A percentile compares a stretch with the other conserved stretches of the same genome.
These are phyloP conservation scores for Esteya vermicola DNA, from an alignment of 2,329 filamentous ascomycete species.

Conservation along the genomic window DNA sequence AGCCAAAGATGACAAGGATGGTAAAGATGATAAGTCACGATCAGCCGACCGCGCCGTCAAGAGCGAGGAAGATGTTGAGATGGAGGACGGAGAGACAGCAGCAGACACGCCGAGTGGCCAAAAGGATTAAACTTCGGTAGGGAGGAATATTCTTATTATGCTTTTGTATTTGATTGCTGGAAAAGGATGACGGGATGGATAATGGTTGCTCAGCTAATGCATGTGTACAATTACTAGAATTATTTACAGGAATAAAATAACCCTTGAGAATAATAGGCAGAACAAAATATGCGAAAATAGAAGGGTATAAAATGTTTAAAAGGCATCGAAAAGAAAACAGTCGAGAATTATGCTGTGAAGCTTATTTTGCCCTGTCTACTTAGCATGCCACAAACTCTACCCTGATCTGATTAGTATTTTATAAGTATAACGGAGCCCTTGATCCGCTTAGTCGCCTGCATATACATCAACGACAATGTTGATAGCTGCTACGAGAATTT, in stretches of 20 bases:
- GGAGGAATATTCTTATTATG: neutral
- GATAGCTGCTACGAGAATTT: constrained; percentile 82
- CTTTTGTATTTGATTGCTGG: neutral
- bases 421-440: too few relatives aligned
- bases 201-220: neutral
- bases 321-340: neutral
- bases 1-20: constrained; percentile 3
- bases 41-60: constrained; percentile 13
- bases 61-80: constrained; percentile 33
- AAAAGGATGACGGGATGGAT: neutral
- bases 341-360: too few relatives aligned
- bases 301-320: neutral
- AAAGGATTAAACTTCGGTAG: constrained; percentile 4
- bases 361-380: too few relatives aligned
- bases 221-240: constrained; percentile 5
- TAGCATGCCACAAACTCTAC: too few relatives aligned
- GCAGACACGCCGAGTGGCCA: constrained; percentile 13
- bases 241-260: too few relatives aligned
- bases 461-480: constrained; percentile 95
- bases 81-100: constrained; percentile 29
- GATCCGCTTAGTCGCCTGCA: constrained; percentile 25
- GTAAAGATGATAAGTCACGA: neutral
- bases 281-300: too few relatives aligned
- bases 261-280: too few relatives aligned
- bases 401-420: too few relatives aligned